Evolutionary conservation across 2,329 filamentous ascomycete genomes (phyloP).

Genomic region (Elsinoe batatas): DNA sequence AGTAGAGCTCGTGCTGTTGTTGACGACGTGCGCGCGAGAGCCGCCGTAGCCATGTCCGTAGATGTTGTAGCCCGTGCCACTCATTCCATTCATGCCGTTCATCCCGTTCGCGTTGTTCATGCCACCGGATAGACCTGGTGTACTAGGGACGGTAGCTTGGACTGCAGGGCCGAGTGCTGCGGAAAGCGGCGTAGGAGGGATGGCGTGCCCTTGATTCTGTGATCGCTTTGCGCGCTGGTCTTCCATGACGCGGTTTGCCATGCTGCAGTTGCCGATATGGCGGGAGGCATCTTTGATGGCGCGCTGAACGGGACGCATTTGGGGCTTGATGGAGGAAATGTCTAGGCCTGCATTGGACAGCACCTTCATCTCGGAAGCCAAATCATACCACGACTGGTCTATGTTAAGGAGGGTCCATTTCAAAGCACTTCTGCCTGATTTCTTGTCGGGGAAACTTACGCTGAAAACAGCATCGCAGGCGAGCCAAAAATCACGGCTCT

Average conservation of each 20-base stretch:
- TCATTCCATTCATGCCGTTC: slow-evolving; percentile 2
- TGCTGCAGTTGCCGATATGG: slow-evolving; percentile 55
- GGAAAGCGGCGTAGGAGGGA: slow-evolving; percentile 76
- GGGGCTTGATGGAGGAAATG: slow-evolving; percentile 57
- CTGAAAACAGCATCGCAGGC: slow-evolving; percentile 65
- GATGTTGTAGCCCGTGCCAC: not conserved
- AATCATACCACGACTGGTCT: slow-evolving; percentile 54
- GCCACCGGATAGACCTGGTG: slow-evolving; percentile 27
- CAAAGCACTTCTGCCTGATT: not conserved
- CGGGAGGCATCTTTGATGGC: slow-evolving; percentile 71
- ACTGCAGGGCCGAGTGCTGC: slow-evolving; percentile 82
- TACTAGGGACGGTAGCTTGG: slow-evolving; percentile 76
- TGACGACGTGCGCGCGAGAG: not conserved
- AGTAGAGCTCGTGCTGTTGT: not conserved
- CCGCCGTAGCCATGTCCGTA: not conserved
- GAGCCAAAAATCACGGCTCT: slow-evolving; percentile 53
- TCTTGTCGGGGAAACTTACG: slow-evolving; percentile 24
- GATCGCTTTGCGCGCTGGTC: slow-evolving; percentile 39
- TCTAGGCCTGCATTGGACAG: slow-evolving; percentile 25
- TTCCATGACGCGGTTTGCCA: slow-evolving; percentile 19
- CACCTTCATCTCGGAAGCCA: slow-evolving; percentile 52
- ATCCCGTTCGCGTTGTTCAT: not conserved
- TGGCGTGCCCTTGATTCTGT: slow-evolving; percentile 25
- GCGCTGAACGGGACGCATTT: slow-evolving; percentile 72
- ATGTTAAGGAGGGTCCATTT: slow-evolving; percentile 21